phyloP scores from a whole-genome alignment of 768 basidiomycete species.

The Serpula lacrymans region DNA sequence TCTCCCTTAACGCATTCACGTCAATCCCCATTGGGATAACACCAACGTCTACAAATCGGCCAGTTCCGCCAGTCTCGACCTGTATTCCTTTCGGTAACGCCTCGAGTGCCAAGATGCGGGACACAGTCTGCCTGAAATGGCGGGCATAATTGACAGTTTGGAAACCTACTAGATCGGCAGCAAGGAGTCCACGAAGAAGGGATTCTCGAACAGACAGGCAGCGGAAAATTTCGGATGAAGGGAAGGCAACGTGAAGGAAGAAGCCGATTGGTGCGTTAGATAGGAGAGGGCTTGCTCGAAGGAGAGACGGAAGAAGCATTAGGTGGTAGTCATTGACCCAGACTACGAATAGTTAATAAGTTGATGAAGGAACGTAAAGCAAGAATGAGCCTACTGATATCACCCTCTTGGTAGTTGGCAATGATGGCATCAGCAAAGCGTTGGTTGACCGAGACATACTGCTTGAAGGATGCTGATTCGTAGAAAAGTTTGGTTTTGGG shows the following conservation, averaged over 20 bases:
- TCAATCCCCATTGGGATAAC: slow-evolving; percentile 94
- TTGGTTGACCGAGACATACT: slow-evolving; percentile 88
- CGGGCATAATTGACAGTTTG: slow-evolving; percentile 82
- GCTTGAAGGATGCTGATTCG: slow-evolving; percentile 75
- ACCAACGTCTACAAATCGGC: slow-evolving; percentile 78
- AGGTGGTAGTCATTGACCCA: slow-evolving; percentile 97
- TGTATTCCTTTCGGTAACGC: slow-evolving; percentile 83
- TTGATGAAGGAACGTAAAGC: neutral
- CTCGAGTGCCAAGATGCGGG: slow-evolving; percentile 74
- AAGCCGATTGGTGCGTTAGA: slow-evolving; percentile 56
- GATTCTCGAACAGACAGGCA: slow-evolving; percentile 78
- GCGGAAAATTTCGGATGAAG: slow-evolving; percentile 92
- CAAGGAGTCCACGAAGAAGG: slow-evolving; percentile 85
- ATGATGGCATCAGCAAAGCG: slow-evolving; percentile 86
- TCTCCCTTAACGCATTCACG: slow-evolving; percentile 60
- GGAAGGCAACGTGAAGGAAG: slow-evolving; percentile 97
- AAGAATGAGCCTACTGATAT: slow-evolving; percentile 53
- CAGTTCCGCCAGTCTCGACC: slow-evolving; percentile 35
- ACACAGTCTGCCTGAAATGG: slow-evolving; percentile 83
- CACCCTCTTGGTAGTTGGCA: slow-evolving; percentile 78
- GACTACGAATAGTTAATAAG: slow-evolving; percentile 32
- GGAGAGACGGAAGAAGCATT: slow-evolving; percentile 84
- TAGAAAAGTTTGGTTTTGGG: slow-evolving; percentile 81
- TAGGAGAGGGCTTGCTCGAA: slow-evolving; percentile 60
- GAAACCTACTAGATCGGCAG: slow-evolving; percentile 90